These are phyloP conservation scores for Microthyrium microscopicum DNA, from an alignment of 2,329 filamentous ascomycete genomes.

Conservation along the genomic window DNA sequence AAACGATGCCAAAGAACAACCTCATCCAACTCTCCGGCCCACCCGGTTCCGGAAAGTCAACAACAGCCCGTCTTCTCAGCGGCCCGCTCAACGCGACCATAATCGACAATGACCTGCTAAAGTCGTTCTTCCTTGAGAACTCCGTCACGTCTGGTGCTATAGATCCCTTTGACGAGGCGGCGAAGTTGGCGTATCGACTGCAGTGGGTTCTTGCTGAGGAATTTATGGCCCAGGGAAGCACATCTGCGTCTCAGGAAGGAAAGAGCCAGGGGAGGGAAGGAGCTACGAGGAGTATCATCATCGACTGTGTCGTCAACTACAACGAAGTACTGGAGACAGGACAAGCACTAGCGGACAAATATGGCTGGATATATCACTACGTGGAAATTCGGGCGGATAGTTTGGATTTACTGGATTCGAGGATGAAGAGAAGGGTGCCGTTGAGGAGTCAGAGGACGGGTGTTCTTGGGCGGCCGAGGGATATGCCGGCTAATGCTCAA, in stretches of 20 bases:
- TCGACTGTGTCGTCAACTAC: constrained; percentile 24
- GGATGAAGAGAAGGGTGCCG: constrained; percentile 13
- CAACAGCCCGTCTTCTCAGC: constrained; percentile 16
- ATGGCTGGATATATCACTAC: constrained; percentile 15
- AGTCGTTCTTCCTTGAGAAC: constrained; percentile 18
- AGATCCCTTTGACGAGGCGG: constrained; percentile 18
- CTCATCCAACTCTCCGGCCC: constrained; percentile 24
- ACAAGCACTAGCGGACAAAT: constrained; percentile 13
- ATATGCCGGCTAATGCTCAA: neutral
- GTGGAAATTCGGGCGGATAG: constrained; percentile 18
- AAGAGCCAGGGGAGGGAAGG: too few relatives aligned
- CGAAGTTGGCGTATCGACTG: constrained; percentile 18
- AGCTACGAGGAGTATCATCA: constrained; percentile 21
- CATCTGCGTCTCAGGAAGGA: too few relatives aligned
- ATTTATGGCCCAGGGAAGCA: constrained; percentile 18
- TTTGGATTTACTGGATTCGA: constrained; percentile 16
- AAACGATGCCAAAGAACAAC: too few relatives aligned
- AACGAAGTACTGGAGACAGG: constrained; percentile 17
- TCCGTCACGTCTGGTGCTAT: too few relatives aligned
- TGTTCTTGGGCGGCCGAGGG: constrained; percentile 13
- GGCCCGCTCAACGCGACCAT: constrained; percentile 16
- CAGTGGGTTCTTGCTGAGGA: constrained; percentile 22
- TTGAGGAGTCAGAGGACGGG: constrained; percentile 18
- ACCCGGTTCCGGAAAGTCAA: constrained; percentile 25
- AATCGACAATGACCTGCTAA: constrained; percentile 23